These are phyloP conservation scores for Alopecurus myosuroides DNA, from an alignment of 176 grass and related monocot genomes.

Conservation along the genomic window DNA sequence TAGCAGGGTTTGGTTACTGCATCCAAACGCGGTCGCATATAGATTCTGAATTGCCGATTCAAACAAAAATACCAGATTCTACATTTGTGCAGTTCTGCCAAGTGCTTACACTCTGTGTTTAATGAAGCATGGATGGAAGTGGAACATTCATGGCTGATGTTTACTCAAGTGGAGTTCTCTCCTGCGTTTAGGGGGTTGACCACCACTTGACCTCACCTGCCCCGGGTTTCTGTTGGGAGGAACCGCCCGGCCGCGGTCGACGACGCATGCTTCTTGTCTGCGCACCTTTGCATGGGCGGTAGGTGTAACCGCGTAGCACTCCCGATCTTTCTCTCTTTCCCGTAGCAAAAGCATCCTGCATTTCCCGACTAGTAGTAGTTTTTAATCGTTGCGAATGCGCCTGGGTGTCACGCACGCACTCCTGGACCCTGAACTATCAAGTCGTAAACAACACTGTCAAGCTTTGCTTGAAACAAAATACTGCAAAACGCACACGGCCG, in stretches of 20 bases:
- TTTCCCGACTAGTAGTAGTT: not conserved
- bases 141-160: too few relatives aligned
- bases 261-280: slow-evolving; percentile 13
- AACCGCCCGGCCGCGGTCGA: not conserved
- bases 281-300: slow-evolving; percentile 15
- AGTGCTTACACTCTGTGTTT: too few relatives aligned
- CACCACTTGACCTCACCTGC: slow-evolving; percentile 5
- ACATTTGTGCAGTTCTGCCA: too few relatives aligned
- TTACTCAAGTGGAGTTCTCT: too few relatives aligned
- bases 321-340: not conserved
- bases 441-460: not conserved
- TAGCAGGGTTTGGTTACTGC: too few relatives aligned
- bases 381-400: not conserved
- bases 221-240: not conserved
- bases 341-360: not conserved
- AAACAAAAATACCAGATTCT: too few relatives aligned
- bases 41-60: too few relatives aligned
- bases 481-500: not conserved
- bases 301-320: not conserved
- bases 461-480: not conserved
- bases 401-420: slow-evolving; percentile 24
- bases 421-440: not conserved
- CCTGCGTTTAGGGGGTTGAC: not conserved
- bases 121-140: too few relatives aligned
- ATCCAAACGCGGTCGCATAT: too few relatives aligned